Evolutionary conservation across 129 eudicot species (phyloP).

Genomic region (Flaveria bidentis): DNA sequence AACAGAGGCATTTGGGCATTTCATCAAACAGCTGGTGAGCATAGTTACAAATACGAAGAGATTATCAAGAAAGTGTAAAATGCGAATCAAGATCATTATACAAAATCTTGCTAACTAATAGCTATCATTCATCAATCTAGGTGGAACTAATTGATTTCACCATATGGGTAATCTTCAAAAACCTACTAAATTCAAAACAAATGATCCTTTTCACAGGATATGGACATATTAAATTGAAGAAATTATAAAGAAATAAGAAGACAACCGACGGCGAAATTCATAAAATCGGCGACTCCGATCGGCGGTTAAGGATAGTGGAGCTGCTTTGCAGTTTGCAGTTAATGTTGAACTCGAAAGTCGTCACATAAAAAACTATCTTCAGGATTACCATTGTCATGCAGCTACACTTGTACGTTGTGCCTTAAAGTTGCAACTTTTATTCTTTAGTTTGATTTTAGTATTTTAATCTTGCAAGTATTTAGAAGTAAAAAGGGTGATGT

Average conservation of each 20-base stretch:
- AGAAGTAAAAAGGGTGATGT: too few relatives aligned
- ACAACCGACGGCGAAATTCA: conserved; percentile 20
- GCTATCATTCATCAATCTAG: not conserved
- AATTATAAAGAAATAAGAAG: not conserved
- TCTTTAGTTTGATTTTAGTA: too few relatives aligned
- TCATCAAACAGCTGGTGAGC: conserved; percentile 39
- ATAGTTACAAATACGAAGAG: conserved; percentile 11
- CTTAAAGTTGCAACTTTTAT: too few relatives aligned
- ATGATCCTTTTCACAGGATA: not conserved
- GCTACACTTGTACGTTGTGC: too few relatives aligned
- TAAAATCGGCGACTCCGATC: conserved; percentile 6
- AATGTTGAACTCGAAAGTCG: too few relatives aligned
- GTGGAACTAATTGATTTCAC: conserved; percentile 12
- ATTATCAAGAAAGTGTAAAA: not conserved
- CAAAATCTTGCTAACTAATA: not conserved
- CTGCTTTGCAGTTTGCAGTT: too few relatives aligned
- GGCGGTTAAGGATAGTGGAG: too few relatives aligned
- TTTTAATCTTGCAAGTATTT: too few relatives aligned
- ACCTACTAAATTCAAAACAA: conserved; percentile 1
- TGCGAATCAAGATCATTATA: conserved; percentile 6
- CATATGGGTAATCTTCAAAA: conserved; percentile 15
- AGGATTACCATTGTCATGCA: too few relatives aligned
- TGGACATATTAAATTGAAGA: not conserved
- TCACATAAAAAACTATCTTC: too few relatives aligned
- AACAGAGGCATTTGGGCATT: conserved; percentile 18